These are phyloP conservation scores for Naganishia cerealis DNA, from an alignment of 1,284 basidiomycete genomes.

Conservation along the genomic window DNA sequence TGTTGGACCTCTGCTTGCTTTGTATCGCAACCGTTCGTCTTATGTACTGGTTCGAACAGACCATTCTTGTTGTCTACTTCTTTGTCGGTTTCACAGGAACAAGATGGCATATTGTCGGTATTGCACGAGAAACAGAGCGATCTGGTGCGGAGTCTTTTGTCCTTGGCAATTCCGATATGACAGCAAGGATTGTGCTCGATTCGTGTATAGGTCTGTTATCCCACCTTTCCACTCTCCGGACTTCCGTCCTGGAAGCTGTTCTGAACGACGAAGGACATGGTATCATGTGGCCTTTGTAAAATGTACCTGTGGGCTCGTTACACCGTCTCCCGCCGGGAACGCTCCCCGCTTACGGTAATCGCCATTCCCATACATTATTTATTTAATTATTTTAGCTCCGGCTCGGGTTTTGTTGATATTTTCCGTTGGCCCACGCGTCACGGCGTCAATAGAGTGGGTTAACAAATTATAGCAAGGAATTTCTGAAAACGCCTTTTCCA, in stretches of 20 bases:
- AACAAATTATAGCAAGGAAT: too few species aligned
- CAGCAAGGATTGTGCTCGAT: neutral
- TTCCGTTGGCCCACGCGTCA: neutral
- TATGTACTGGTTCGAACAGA: neutral
- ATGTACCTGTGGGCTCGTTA: neutral
- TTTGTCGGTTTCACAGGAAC: neutral
- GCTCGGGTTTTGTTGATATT: neutral
- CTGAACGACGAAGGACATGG: too few species aligned
- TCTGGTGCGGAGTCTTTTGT: neutral
- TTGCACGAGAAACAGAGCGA: neutral
- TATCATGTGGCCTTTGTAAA: neutral
- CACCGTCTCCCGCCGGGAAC: neutral
- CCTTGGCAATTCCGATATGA: too few species aligned
- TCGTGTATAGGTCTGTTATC: neutral
- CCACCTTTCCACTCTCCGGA: too few species aligned
- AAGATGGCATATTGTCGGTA: neutral
- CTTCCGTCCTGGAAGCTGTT: too few species aligned
- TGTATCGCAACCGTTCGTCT: too few species aligned
- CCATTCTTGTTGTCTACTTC: neutral
- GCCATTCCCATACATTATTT: neutral
- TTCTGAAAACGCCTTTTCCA: neutral
- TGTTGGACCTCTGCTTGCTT: neutral
- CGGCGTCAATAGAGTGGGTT: neutral
- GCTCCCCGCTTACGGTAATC: neutral
- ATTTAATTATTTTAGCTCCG: neutral